Evolutionary conservation across 331 rosid genomes (phyloP).

Genomic region (Quercus lobata): DNA sequence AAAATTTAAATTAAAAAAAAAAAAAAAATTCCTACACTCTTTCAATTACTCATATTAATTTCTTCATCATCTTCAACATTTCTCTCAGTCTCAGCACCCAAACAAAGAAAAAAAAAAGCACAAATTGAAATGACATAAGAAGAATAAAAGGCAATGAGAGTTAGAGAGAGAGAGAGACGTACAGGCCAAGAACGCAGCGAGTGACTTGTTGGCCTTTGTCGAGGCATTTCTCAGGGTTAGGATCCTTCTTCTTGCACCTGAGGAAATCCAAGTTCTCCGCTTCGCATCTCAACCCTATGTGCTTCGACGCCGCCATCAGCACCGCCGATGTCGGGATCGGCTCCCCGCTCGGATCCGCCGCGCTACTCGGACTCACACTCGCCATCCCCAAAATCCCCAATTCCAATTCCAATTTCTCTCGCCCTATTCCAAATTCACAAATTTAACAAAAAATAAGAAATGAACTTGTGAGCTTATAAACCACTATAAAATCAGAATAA

Average conservation of each 20-base stretch:
- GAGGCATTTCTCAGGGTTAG: conserved; percentile 91
- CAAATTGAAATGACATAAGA: background rate
- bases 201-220: conserved; percentile 88
- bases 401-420: no score
- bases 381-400: conserved; percentile 38
- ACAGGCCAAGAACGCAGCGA: conserved; percentile 91
- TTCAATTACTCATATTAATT: background rate
- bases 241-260: conserved; percentile 90
- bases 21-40: background rate
- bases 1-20: background rate
- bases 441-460: background rate
- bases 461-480: no score
- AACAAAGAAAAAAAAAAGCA: background rate
- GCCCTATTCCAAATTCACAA: background rate
- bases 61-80: background rate
- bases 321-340: conserved; percentile 96
- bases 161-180: background rate
- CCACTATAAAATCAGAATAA: no score
- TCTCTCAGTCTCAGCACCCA: background rate
- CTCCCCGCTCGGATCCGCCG: conserved; percentile 76
- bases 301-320: conserved; percentile 89
- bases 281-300: conserved; percentile 68
- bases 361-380: conserved; percentile 23
- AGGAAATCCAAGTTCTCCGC: conserved; percentile 81
- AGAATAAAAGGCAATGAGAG: background rate